These are phyloP conservation scores for Fusarium chaquense DNA, from an alignment of 2,329 filamentous ascomycete genomes.

Conservation along the genomic window DNA sequence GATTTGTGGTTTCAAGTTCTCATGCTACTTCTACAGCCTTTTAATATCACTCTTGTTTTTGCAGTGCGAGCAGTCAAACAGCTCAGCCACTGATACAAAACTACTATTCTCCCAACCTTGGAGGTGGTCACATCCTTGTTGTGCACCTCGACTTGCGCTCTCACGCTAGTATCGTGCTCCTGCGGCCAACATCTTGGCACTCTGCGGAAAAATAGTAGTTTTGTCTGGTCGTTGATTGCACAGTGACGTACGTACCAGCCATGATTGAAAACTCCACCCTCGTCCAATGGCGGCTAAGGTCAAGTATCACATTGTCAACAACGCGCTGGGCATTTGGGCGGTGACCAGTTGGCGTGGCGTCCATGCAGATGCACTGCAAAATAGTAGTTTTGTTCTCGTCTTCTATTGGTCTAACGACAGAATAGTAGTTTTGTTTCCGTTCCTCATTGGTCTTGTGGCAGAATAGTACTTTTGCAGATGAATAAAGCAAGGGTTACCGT, in stretches of 20 bases:
- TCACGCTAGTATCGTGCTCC: no score
- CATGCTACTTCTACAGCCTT: accelerated
- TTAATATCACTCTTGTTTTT: neutral
- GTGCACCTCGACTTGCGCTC: no score
- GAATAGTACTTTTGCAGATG: neutral
- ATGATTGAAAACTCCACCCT: no score
- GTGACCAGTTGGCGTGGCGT: neutral
- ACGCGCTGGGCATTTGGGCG: neutral
- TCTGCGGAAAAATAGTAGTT: neutral
- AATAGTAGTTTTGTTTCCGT: conserved; percentile 10
- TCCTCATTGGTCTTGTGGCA: neutral
- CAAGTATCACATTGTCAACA: neutral
- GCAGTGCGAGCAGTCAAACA: no score
- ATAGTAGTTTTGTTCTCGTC: conserved; percentile 7
- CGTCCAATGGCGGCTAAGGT: neutral
- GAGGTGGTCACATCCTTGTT: no score
- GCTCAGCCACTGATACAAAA: neutral
- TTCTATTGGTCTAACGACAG: neutral
- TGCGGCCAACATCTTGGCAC: neutral
- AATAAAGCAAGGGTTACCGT: neutral
- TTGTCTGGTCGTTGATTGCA: neutral
- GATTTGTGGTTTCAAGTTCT: neutral
- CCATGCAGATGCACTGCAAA: neutral
- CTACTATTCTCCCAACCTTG: neutral
- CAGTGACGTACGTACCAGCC: neutral